These are phyloP conservation scores for Cornus controversa DNA, from an alignment of 148 eudicot genomes.

Conservation along the genomic window DNA sequence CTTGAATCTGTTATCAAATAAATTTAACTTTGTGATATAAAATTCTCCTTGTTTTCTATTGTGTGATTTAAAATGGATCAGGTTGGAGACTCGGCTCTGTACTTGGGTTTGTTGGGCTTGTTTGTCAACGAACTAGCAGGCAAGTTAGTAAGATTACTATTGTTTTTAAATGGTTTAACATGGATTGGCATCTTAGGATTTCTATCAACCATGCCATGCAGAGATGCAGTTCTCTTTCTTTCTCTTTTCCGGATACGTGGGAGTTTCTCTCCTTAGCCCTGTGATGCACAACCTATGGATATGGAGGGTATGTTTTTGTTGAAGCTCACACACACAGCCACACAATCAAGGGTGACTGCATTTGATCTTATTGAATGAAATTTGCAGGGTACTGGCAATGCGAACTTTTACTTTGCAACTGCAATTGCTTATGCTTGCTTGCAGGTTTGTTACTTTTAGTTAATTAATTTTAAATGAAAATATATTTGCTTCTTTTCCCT, in stretches of 20 bases:
- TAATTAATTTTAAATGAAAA: not conserved
- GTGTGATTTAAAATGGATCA: constrained; percentile 26
- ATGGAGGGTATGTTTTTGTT: constrained; percentile 78
- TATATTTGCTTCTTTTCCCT: not conserved
- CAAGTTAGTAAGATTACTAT: constrained; percentile 24
- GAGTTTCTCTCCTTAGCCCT: constrained; percentile 91
- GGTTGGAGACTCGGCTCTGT: constrained; percentile 93
- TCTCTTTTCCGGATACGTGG: constrained; percentile 85
- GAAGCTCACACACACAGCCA: not conserved
- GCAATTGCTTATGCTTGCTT: constrained; percentile 83
- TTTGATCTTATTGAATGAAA: constrained; percentile 13
- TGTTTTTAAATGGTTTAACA: not conserved
- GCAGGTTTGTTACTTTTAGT: constrained; percentile 54
- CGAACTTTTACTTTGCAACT: constrained; percentile 95
- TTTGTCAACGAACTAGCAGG: constrained; percentile 87
- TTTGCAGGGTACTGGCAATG: constrained; percentile 96
- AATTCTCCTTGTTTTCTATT: not conserved
- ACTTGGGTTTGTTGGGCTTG: constrained; percentile 68
- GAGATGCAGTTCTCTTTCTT: constrained; percentile 93
- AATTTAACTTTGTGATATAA: not conserved
- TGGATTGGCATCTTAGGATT: constrained; percentile 15
- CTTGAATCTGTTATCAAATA: not conserved
- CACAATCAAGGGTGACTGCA: not conserved
- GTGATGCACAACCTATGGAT: constrained; percentile 98
- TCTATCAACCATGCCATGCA: constrained; percentile 33